Evolutionary conservation across 345 rosid genomes (phyloP), one percentile per base, ranked within the genome.

Genomic region (Citrus maxima): DNA sequence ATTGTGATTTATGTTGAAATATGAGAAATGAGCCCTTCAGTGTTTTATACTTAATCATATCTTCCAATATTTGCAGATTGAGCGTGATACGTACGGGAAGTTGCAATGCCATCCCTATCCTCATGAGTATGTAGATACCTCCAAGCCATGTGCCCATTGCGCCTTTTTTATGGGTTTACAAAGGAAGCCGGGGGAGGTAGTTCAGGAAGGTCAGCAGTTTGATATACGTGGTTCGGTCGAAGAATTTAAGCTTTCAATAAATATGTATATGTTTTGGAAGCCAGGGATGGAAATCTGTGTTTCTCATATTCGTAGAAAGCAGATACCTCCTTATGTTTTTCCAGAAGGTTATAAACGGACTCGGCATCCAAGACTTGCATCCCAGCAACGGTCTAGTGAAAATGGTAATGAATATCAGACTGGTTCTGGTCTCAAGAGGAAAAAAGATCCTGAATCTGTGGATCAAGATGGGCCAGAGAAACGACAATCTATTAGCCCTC

Each of bases 51-150:
- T 38, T 81, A 67, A 72, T 69, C 30, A n/a, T 49, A 4, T 77
- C n/a, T 49, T 67, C 16, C 42, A 9, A 13, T 67, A 18, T 35
- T 77, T 78, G 80, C 89, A 91, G 93, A 91, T 91, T 80, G 95
- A 90, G 80, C 85, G 92, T 10, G 91, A 85, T 74, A 91, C 95
- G 6, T 79, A 78, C 70, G 93, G 93, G 77, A 89, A 86, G 85
- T 58, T 91, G 85, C 92, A 89, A 83, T 91, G 95, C 76, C 95
- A 90, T 83, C 93, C 93, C 30, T 84, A 86, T 79, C 90, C 93
- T 80, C 85, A 86, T 21, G 93, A 85, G 38, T 88, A 87, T 70
- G 76, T 68, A 3, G 91, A 90, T 76, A 30, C 81, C 1, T 84
- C 91, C 4, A 88, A 82, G 84, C 86, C 77, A 34, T 83, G 90